Evolutionary conservation across 2,329 filamentous ascomycete species (phyloP).

Genomic region (Xylariaceae sp.): DNA sequence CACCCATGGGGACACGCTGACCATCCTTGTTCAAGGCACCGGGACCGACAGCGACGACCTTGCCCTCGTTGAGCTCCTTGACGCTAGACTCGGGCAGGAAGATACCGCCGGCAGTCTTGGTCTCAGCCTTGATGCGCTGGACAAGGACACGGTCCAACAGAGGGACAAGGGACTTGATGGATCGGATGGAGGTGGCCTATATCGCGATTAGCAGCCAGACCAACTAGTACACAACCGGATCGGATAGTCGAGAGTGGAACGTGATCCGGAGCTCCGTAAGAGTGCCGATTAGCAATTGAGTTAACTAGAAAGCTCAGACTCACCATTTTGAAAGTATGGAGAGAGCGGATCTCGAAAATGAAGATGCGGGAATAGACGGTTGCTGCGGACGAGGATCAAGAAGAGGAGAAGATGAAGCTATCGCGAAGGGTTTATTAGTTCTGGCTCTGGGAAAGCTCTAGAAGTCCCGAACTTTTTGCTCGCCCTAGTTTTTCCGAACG

Average conservation of each 20-base stretch:
- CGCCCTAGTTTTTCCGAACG: constrained; percentile 30
- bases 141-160: constrained; percentile 98
- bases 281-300: background rate
- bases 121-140: constrained; percentile 94
- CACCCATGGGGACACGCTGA: constrained; percentile 79
- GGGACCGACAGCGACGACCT: constrained; percentile 90
- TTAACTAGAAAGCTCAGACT: constrained; percentile 2
- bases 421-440: constrained; percentile 21
- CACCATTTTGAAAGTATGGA: constrained; percentile 27
- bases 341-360: background rate
- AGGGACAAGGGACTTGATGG: constrained; percentile 88
- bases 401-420: constrained; percentile 28
- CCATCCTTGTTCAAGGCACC: constrained; percentile 84
- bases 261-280: background rate
- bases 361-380: background rate
- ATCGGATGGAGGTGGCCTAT: constrained; percentile 74
- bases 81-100: constrained; percentile 95
- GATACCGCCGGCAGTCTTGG: constrained; percentile 94
- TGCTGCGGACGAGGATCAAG: constrained; percentile 3
- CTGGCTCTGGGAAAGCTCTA: constrained; percentile 29
- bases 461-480: constrained; percentile 29
- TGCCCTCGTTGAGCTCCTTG: constrained; percentile 97
- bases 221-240: background rate
- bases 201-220: background rate
- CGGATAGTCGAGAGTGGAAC: background rate